Conservation (phyloP, 2,329 filamentous ascomycete species). For the Colletotrichum sansevieriae region DNA sequence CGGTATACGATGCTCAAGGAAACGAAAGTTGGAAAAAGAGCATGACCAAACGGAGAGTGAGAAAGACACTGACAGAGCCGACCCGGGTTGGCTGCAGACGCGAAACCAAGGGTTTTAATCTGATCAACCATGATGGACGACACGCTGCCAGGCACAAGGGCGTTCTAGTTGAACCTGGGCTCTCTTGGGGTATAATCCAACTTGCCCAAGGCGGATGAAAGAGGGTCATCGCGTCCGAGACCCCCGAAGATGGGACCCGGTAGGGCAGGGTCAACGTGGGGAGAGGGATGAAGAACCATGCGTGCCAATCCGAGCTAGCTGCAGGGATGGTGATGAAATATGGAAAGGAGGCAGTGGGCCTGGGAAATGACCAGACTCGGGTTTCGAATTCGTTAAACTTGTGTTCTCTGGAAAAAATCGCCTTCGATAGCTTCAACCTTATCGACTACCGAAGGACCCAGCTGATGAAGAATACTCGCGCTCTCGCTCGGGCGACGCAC, state of each 20-base stretch:
- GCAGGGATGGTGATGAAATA: conserved; percentile 11
- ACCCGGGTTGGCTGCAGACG: conserved; percentile 13
- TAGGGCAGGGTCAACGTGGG: conserved; percentile 34
- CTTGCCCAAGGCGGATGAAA: conserved; percentile 27
- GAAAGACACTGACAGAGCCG: not conserved
- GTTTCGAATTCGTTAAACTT: not conserved
- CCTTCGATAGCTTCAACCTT: too few species aligned
- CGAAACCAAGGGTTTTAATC: conserved; percentile 19
- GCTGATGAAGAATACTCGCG: too few species aligned
- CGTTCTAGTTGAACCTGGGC: not conserved
- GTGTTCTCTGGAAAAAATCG: not conserved
- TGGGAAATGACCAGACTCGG: conserved; percentile 9
- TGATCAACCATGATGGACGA: conserved; percentile 16
- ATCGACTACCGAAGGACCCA: too few species aligned
- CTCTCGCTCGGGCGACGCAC: not conserved
- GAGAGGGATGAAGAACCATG: conserved; percentile 21
- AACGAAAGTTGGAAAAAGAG: conserved; percentile 18
- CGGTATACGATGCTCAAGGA: conserved; percentile 12
- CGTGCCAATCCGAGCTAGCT: conserved; percentile 6
- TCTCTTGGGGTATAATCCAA: conserved; percentile 14
- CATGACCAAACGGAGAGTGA: conserved; percentile 20
- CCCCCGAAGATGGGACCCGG: conserved; percentile 32
- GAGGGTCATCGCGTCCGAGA: conserved; percentile 26
- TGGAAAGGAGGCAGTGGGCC: not conserved
- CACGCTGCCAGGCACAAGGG: not conserved